A percentile compares a stretch with the other conserved stretches of the same genome.
phyloP scores from a whole-genome alignment of 306 rosid species.

The Glycine latifolia region DNA sequence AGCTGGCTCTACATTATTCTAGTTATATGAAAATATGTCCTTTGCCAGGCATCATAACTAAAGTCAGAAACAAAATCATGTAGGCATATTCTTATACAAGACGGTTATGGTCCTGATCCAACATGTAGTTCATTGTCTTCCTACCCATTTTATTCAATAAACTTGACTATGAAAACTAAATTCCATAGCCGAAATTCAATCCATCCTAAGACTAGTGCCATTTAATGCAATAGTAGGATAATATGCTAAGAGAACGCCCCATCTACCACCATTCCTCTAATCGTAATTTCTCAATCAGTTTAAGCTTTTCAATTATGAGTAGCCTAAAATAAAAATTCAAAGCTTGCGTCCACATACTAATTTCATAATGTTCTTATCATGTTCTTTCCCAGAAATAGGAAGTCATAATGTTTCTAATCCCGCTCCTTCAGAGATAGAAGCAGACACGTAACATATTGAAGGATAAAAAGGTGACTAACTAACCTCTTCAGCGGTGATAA shows the following conservation, averaged over 20 bases:
- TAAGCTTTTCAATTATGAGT: slow-evolving; percentile 1
- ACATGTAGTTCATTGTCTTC: slow-evolving; percentile 30
- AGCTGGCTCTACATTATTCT: not conserved
- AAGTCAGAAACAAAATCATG: slow-evolving; percentile 10
- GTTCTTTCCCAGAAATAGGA: not conserved
- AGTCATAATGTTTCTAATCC: not conserved
- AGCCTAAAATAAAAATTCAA: slow-evolving; percentile 14
- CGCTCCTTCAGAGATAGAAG: too few relatives aligned
- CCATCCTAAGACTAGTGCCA: not conserved
- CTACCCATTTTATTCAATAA: slow-evolving; percentile 19
- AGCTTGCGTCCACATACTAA: slow-evolving; percentile 18
- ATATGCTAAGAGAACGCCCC: slow-evolving; percentile 1
- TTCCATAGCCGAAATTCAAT: not conserved
- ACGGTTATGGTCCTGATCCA: slow-evolving; percentile 10
- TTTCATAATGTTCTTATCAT: not conserved
- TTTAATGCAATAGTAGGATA: slow-evolving; percentile 6
- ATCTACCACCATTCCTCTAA: slow-evolving; percentile 20
- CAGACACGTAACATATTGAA: not conserved
- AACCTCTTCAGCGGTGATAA: slow-evolving; percentile 97
- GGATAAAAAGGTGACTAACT: slow-evolving; percentile 12
- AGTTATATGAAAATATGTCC: not conserved
- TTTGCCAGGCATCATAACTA: slow-evolving; percentile 3
- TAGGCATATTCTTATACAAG: not conserved
- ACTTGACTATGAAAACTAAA: not conserved
- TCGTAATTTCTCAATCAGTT: slow-evolving; percentile 2